These are phyloP conservation scores for Phylloboletellus chloephorus DNA, from an alignment of 1,284 basidiomycete genomes.

Conservation along the genomic window DNA sequence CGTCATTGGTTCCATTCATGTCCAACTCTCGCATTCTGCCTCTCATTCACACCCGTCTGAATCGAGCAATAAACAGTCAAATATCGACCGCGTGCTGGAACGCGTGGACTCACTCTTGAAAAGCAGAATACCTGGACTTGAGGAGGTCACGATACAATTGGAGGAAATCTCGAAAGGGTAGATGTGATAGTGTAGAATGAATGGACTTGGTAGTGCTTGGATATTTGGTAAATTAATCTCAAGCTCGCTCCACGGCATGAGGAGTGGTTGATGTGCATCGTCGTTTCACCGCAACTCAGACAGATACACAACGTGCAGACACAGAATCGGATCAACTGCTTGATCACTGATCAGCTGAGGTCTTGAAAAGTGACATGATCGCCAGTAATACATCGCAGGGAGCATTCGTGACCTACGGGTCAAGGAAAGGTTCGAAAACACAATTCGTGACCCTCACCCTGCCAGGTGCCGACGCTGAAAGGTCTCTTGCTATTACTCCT, in stretches of 20 bases:
- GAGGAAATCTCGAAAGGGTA: constrained; percentile 35
- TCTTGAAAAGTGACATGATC: no score
- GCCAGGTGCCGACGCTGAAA: no score
- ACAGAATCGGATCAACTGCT: no score
- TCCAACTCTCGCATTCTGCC: constrained; percentile 59
- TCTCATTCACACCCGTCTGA: constrained; percentile 43
- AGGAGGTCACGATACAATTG: constrained; percentile 85
- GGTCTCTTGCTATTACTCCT: no score
- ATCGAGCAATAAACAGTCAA: constrained; percentile 46
- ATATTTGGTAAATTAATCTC: constrained; percentile 20
- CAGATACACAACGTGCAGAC: no score
- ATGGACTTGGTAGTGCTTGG: constrained; percentile 12
- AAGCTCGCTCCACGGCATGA: neutral
- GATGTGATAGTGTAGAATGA: constrained; percentile 2
- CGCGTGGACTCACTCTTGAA: constrained; percentile 70
- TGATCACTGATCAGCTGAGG: no score
- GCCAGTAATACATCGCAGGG: no score
- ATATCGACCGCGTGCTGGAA: constrained; percentile 67
- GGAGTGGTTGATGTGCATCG: neutral
- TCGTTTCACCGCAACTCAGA: no score
- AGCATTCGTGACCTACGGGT: no score
- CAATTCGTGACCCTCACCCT: no score
- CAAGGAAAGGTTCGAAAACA: no score
- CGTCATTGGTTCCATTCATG: constrained; percentile 86
- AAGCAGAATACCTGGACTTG: constrained; percentile 69